These are phyloP conservation scores for Cadophora luteo-olivacea DNA, from an alignment of 2,329 filamentous ascomycete genomes.

Conservation along the genomic window DNA sequence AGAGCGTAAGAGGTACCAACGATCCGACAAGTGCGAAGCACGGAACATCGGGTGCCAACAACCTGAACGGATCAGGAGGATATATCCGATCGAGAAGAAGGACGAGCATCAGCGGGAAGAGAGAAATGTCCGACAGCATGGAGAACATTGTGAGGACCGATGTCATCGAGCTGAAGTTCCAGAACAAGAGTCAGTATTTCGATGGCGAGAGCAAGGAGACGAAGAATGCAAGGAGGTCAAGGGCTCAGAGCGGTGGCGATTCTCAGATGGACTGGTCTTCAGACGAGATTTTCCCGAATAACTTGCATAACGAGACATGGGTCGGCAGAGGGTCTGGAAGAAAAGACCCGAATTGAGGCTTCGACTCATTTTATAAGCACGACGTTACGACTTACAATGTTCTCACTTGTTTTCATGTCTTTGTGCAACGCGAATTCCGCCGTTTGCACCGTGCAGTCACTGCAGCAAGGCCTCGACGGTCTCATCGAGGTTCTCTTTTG, in stretches of 20 bases:
- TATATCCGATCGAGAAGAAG: constrained; percentile 18
- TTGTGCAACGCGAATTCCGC: not conserved
- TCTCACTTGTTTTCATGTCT: not conserved
- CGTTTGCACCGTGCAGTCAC: not conserved
- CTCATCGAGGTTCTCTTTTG: constrained; percentile 17
- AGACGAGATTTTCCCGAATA: not conserved
- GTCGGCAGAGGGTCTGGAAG: constrained; percentile 1
- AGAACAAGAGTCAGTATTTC: constrained; percentile 22
- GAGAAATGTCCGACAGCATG: constrained; percentile 25
- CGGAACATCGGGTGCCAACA: not conserved
- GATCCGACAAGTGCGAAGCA: not conserved
- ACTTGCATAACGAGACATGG: not conserved
- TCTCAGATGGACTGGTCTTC: constrained; percentile 1
- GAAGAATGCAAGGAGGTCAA: not conserved
- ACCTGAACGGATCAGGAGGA: constrained; percentile 4
- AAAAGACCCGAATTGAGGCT: not conserved
- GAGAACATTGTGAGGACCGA: constrained; percentile 35
- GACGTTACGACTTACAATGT: not conserved
- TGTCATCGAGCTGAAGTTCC: constrained; percentile 30
- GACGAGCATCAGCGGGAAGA: constrained; percentile 21
- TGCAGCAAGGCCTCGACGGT: not conserved
- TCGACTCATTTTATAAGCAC: not conserved
- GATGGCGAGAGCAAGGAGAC: not conserved
- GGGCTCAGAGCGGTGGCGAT: not conserved
- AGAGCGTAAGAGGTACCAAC: constrained; percentile 20